Percentiles rank a stretch among this genome's conserved stretches.
These are phyloP conservation scores for Phytophthora megakarya DNA, from an alignment of 352 stramenopile genomes.

Conservation along the genomic window DNA sequence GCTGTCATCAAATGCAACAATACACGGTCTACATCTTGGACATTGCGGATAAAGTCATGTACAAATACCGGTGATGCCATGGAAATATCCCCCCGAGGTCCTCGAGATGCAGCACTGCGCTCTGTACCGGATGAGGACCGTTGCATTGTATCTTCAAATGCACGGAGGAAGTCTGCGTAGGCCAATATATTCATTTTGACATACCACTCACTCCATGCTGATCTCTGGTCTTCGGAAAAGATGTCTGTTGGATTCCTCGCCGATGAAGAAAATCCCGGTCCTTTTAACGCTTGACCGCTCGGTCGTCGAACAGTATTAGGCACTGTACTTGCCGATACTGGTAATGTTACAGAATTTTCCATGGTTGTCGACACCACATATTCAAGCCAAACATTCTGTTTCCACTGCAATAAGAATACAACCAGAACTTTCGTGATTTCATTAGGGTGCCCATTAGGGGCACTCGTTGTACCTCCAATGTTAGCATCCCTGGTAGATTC, in stretches of 20 bases:
- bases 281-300: constrained; percentile 35
- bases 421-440: constrained; percentile 74
- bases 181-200: constrained; percentile 88
- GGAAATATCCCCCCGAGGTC: constrained; percentile 9
- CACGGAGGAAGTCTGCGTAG: constrained; percentile 79
- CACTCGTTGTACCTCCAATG: constrained; percentile 8
- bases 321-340: constrained; percentile 1
- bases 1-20: constrained; percentile 85
- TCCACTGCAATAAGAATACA: constrained; percentile 88
- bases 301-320: constrained; percentile 22
- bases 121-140: constrained; percentile 15
- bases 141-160: constrained; percentile 74
- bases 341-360: constrained; percentile 31
- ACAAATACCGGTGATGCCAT: constrained; percentile 54
- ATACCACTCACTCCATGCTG: constrained; percentile 78
- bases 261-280: constrained; percentile 20
- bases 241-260: constrained; percentile 34
- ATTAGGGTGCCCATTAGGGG: constrained; percentile 7
- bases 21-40: constrained; percentile 87
- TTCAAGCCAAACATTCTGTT: constrained; percentile 89
- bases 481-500: constrained; percentile 14
- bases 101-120: constrained; percentile 7
- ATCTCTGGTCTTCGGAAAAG: constrained; percentile 48
- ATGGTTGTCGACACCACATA: constrained; percentile 83
- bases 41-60: constrained; percentile 83